Conservation (phyloP, 192 early-diverging fungal genomes). For the Kickxella alabastrina region DNA sequence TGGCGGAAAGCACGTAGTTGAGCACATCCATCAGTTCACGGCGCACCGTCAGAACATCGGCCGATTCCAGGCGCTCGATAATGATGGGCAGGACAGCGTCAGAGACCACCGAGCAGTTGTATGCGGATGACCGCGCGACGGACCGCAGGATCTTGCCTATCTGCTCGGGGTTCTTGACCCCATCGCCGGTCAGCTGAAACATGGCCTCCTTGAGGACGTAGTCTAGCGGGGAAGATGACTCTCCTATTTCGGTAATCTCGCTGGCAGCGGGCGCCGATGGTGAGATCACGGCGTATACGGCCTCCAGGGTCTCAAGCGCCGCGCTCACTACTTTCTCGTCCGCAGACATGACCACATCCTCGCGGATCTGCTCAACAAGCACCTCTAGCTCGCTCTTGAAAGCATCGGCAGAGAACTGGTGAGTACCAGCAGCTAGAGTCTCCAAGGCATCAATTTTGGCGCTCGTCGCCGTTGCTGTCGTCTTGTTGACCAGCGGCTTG, state of each 20-base stretch:
- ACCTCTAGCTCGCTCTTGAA: constrained; percentile 65
- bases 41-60: constrained; percentile 50
- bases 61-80: constrained; percentile 56
- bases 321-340: constrained; percentile 64
- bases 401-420: constrained; percentile 67
- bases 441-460: constrained; percentile 97
- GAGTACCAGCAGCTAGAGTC: constrained; percentile 72
- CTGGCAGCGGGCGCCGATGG: constrained; percentile 23
- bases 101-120: constrained; percentile 54
- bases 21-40: constrained; percentile 65
- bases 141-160: constrained; percentile 63
- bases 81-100: constrained; percentile 62
- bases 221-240: constrained; percentile 35
- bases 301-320: constrained; percentile 65
- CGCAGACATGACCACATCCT: constrained; percentile 72
- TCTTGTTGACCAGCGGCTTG: constrained; percentile 87
- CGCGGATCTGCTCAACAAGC: constrained; percentile 62
- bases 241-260: constrained; percentile 13
- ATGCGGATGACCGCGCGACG: constrained; percentile 47
- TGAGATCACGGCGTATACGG: constrained; percentile 57
- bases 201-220: constrained; percentile 61
- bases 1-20: constrained; percentile 68
- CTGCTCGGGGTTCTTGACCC: constrained; percentile 65
- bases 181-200: constrained; percentile 53
- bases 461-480: constrained; percentile 74